Evolutionary conservation across 2,329 filamentous ascomycete genomes (phyloP), one percentile per base, ranked within the genome.

Genomic region (Pseudocercospora crystallina): DNA sequence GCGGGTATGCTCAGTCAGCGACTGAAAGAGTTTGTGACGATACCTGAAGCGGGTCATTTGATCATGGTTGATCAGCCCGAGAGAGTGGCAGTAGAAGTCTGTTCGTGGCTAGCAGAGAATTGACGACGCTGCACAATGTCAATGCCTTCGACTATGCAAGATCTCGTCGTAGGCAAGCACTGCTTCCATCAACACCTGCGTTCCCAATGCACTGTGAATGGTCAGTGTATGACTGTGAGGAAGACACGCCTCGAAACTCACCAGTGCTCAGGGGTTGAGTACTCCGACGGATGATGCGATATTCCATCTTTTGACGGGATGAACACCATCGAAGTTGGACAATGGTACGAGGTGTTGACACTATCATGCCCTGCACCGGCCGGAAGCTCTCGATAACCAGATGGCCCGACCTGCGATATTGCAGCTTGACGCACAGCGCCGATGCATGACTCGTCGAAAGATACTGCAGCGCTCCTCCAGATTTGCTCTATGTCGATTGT

Each of bases 61-160:
- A 58, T 73, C 1, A 74, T 75, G 71, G 64, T 71, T 55, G 75
- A 78, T 54, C 73, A 76, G 47, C 63, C 59, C 9, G 70, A 61
- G 5, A 67, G 62, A 42, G 55, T 77, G 10, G 71, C 67, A 1
- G 60, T 70, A 32, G 73, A 77, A 56, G 12, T 73, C 2, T 64
- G 60, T 0, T 47, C 50, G 17, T 75, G 73, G 72, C 47, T 65
- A 41, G 29, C n/a, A 12, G 29, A 14, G 2, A 29, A 15, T 5
- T 43, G 29, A 43, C 13, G 20, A 4, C 20, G 20, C 20, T 4
- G 20, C 20, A 26, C 20, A 26, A 26, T 26, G 20, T 26, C 20
- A 26, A 26, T 26, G 20, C 3, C 20, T 26, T 26, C 20, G 20
- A 26, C 20, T 26, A 26, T 7, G 20, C 43, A 64, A 31, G 13